Conservation (phyloP, 139 green algal species). For the Auxenochlorella protothecoides region DNA sequence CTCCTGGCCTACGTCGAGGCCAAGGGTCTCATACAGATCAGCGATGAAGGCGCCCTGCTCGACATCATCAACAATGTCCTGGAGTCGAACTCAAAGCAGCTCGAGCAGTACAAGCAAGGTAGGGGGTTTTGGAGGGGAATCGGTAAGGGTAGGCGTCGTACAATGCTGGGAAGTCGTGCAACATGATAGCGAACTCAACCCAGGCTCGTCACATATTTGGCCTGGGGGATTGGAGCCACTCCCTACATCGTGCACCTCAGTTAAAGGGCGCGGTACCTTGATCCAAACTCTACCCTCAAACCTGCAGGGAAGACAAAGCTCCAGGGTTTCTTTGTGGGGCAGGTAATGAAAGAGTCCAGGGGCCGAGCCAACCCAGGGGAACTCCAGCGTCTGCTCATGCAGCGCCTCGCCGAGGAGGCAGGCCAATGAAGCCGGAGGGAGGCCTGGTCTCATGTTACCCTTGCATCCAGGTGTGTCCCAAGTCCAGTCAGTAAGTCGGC, state of each 20-base stretch:
- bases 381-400: conserved; percentile 65
- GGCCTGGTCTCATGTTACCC: too few species aligned
- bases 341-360: conserved; percentile 78
- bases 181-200: too few species aligned
- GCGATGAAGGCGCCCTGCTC: conserved; percentile 56
- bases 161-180: too few species aligned
- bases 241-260: background rate
- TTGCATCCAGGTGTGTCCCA: too few species aligned
- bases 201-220: too few species aligned
- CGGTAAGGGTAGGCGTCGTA: too few species aligned
- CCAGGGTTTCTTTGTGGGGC: conserved; percentile 74
- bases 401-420: conserved; percentile 31
- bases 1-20: conserved; percentile 50
- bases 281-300: background rate
- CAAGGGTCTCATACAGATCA: conserved; percentile 75
- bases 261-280: background rate
- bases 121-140: background rate
- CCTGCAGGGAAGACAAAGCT: conserved; percentile 74
- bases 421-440: background rate
- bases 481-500: too few species aligned
- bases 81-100: conserved; percentile 67
- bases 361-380: conserved; percentile 66
- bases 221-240: too few species aligned
- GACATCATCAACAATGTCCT: conserved; percentile 75
- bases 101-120: conserved; percentile 56